Percentiles rank a stretch among this genome's conserved stretches.
phyloP scores from a whole-genome alignment of 352 stramenopile genomes.

The Peronospora belbahrii region DNA sequence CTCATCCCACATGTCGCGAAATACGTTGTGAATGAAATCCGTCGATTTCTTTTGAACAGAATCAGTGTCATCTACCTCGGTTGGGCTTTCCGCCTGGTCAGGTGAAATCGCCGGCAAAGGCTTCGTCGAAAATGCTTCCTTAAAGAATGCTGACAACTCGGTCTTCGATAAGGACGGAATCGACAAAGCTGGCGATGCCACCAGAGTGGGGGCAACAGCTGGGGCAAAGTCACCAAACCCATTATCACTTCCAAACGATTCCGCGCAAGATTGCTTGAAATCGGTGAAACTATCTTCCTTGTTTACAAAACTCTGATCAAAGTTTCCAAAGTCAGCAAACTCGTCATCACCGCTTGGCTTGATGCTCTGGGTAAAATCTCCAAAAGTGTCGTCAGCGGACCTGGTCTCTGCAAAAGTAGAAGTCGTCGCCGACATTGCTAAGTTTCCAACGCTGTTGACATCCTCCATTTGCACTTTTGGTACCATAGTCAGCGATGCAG shows the following conservation, averaged over 20 bases:
- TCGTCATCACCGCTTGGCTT: slow-evolving; percentile 9
- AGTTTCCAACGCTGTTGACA: slow-evolving; percentile 8
- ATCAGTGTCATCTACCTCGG: slow-evolving; percentile 3
- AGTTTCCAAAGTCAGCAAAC: slow-evolving; percentile 37
- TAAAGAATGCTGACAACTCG: slow-evolving; percentile 34
- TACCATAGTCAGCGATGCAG: slow-evolving; percentile 2
- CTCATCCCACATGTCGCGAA: slow-evolving; percentile 22
- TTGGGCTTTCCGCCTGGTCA: slow-evolving; percentile 3
- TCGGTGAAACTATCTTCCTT: slow-evolving; percentile 6
- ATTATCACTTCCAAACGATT: slow-evolving; percentile 16
- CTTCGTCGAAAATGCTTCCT: slow-evolving; percentile 25
- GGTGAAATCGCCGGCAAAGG: slow-evolving; percentile 1
- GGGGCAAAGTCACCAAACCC: slow-evolving; percentile 28
- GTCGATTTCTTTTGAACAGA: slow-evolving; percentile 7
- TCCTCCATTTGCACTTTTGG: slow-evolving; percentile 10
- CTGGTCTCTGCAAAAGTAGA: background rate
- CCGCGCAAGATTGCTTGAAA: slow-evolving; percentile 19
- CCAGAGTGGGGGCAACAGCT: background rate
- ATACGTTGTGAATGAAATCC: slow-evolving; percentile 17
- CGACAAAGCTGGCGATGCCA: background rate
- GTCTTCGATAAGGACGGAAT: slow-evolving; percentile 13
- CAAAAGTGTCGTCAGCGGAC: slow-evolving; percentile 2
- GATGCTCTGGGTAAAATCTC: slow-evolving; percentile 8
- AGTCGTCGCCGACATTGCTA: slow-evolving; percentile 1
- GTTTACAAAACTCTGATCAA: slow-evolving; percentile 20